A percentile compares a stretch with the other conserved stretches of the same genome.
These are phyloP conservation scores for Trichoderma gracile DNA, from an alignment of 2,329 filamentous ascomycete genomes.

Conservation along the genomic window DNA sequence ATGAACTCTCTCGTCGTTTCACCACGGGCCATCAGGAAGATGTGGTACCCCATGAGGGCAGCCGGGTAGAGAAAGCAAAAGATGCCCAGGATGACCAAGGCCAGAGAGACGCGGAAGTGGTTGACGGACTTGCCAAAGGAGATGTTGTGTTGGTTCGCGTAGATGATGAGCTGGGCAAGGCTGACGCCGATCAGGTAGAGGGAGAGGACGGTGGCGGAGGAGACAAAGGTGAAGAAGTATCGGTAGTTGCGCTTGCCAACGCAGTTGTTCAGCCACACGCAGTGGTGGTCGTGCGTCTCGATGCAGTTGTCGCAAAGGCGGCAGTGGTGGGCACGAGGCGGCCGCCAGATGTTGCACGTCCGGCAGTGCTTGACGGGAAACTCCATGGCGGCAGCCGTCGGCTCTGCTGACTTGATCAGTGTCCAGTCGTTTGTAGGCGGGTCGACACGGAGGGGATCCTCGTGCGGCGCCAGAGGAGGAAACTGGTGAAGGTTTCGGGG, in stretches of 20 bases:
- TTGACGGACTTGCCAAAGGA: conserved; percentile 69
- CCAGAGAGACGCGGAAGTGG: conserved; percentile 77
- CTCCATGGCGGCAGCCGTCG: conserved; percentile 84
- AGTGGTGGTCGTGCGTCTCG: conserved; percentile 97
- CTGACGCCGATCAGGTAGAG: conserved; percentile 75
- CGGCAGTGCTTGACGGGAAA: conserved; percentile 98
- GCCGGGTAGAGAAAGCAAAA: conserved; percentile 77
- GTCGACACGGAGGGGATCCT: conserved; percentile 78
- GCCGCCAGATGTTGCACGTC: conserved; percentile 96
- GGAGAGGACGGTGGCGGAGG: conserved; percentile 72
- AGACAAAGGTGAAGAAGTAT: conserved; percentile 93
- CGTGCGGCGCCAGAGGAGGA: conserved; percentile 70
- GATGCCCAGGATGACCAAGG: conserved; percentile 81
- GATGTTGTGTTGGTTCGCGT: conserved; percentile 62
- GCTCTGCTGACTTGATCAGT: conserved; percentile 78
- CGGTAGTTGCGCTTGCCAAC: conserved; percentile 96
- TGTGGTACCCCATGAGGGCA: conserved; percentile 81
- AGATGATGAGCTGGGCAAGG: conserved; percentile 77
- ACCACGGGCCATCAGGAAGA: conserved; percentile 86
- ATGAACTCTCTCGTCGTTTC: conserved; percentile 97
- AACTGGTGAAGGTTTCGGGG: conserved; percentile 90
- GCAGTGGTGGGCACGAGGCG: conserved; percentile 93
- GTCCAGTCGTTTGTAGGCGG: conserved; percentile 93
- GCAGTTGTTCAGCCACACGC: conserved; percentile 98
- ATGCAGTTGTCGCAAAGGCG: conserved; percentile 96